Conservation (phyloP, 2,329 filamentous ascomycete species). For the Dendryphion nanum region DNA sequence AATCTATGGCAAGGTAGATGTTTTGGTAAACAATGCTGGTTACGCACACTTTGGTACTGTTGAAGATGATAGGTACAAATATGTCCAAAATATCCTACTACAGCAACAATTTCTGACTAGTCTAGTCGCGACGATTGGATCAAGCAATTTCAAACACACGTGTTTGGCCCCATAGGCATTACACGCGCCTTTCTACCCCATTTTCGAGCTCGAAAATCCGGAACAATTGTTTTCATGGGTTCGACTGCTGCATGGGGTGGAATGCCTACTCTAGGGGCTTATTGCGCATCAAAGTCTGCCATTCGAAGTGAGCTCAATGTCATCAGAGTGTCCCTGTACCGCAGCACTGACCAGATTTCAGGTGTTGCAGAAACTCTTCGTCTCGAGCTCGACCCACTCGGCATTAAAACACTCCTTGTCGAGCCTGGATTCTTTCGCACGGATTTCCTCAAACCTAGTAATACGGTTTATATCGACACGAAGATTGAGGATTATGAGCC, state of each 20-base stretch:
- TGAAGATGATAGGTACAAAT: constrained; percentile 14
- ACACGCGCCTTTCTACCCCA: constrained; percentile 39
- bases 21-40: constrained; percentile 20
- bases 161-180: constrained; percentile 40
- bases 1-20: constrained; percentile 21
- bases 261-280: constrained; percentile 23
- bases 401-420: constrained; percentile 35
- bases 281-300: constrained; percentile 10
- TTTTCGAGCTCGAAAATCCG: constrained; percentile 36
- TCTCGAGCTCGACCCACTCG: constrained; percentile 27
- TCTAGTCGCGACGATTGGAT: not conserved
- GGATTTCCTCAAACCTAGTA: constrained; percentile 21
- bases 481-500: constrained; percentile 17
- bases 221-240: constrained; percentile 41
- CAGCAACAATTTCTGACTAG: not conserved
- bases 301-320: constrained; percentile 4
- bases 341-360: not conserved
- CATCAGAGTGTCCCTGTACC: not conserved
- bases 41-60: constrained; percentile 13
- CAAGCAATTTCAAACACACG: constrained; percentile 39
- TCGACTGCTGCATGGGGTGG: constrained; percentile 9
- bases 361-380: constrained; percentile 3
- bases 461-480: constrained; percentile 13
- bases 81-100: not conserved
- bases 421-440: constrained; percentile 41